Percentiles rank a stretch among this genome's conserved stretches.
Conservation (phyloP, 148 eudicot genomes). For the Camellia lanceoleosa region DNA sequence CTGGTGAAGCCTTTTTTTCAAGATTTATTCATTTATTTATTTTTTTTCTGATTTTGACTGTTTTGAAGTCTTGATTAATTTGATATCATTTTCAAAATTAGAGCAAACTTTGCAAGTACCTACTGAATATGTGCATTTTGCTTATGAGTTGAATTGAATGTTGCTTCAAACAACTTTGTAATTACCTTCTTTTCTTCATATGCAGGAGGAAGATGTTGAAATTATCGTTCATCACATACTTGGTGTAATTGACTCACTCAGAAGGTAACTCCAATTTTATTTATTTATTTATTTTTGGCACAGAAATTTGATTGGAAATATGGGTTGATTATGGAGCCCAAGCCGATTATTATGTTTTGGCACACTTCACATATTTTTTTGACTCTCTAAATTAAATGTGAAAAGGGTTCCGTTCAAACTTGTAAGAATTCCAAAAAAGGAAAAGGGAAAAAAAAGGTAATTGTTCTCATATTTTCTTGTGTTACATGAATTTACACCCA, state of each 20-base stretch:
- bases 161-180: neutral
- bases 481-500: neutral
- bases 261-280: slow-evolving; percentile 40
- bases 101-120: neutral
- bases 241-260: slow-evolving; percentile 70
- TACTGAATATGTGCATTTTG: neutral
- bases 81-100: neutral
- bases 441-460: too few relatives aligned
- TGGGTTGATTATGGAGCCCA: too few relatives aligned
- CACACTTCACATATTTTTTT: too few relatives aligned
- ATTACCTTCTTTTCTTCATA: neutral
- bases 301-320: neutral
- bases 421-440: too few relatives aligned
- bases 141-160: neutral
- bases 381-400: too few relatives aligned
- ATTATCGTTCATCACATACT: slow-evolving; percentile 73
- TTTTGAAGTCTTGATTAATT: neutral
- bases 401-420: too few relatives aligned
- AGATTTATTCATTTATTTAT: too few relatives aligned
- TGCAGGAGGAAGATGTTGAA: slow-evolving; percentile 90
- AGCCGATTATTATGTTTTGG: too few relatives aligned
- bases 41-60: neutral
- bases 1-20: neutral
- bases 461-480: too few relatives aligned
- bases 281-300: too few relatives aligned